Percentiles rank a stretch among this genome's conserved stretches.
phyloP scores from a whole-genome alignment of 768 basidiomycete genomes.

The Leccinum aurantiacum region DNA sequence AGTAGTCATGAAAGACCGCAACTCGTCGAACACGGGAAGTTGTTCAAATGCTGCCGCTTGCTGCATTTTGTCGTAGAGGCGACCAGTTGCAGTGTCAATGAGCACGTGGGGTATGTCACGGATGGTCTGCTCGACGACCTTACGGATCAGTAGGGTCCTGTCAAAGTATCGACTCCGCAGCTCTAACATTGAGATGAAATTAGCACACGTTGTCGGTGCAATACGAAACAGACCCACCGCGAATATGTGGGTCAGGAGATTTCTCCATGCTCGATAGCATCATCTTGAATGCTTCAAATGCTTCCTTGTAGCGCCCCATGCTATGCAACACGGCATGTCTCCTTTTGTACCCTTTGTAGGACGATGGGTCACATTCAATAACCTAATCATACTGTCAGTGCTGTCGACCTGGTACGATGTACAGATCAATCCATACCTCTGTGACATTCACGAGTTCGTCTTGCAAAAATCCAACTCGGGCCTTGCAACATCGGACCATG shows the following conservation, averaged over 20 bases:
- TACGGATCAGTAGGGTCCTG: background rate
- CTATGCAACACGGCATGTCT: background rate
- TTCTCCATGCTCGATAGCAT: background rate
- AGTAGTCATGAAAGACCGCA: background rate
- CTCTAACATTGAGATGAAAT: background rate
- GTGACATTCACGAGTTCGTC: background rate
- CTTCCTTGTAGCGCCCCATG: background rate
- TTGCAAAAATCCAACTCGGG: background rate
- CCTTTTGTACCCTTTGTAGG: background rate
- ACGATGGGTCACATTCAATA: background rate
- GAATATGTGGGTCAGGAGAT: background rate
- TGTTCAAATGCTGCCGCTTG: background rate
- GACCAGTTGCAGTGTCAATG: background rate
- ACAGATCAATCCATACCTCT: background rate
- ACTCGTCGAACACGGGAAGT: background rate
- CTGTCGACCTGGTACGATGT: background rate
- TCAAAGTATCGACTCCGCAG: background rate
- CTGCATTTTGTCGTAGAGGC: background rate
- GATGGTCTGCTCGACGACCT: background rate
- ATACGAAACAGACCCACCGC: background rate
- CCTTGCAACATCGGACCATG: too few species aligned
- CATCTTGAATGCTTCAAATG: background rate
- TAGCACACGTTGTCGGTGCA: background rate
- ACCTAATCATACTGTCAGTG: background rate
- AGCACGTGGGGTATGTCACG: background rate